These are phyloP conservation scores for Kingdonia uniflora DNA, from an alignment of 164 flowering plant species.

Conservation along the genomic window DNA sequence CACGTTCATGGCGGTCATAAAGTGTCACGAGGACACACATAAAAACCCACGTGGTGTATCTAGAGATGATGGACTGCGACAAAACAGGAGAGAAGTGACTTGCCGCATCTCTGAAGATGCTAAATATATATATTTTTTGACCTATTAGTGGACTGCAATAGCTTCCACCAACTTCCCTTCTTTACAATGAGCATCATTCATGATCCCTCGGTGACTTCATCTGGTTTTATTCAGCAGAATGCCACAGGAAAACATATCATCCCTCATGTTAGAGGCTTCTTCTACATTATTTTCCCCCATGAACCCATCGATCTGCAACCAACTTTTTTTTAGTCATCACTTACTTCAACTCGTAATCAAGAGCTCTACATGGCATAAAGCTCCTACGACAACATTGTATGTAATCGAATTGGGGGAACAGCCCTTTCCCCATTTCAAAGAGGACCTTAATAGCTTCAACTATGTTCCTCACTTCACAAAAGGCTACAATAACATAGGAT, in stretches of 20 bases:
- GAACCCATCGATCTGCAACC: slow-evolving; percentile 50
- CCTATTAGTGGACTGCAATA: no score
- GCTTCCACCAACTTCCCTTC: slow-evolving; percentile 27
- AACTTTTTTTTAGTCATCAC: slow-evolving; percentile 42
- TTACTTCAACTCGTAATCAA: slow-evolving; percentile 37
- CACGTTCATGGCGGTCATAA: no score
- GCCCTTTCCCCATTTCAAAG: slow-evolving; percentile 61
- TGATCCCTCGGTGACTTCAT: slow-evolving; percentile 20
- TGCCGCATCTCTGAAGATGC: no score
- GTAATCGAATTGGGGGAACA: slow-evolving; percentile 40
- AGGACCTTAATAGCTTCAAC: slow-evolving; percentile 35
- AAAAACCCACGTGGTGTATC: no score
- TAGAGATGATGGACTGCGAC: no score
- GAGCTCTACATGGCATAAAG: slow-evolving; percentile 44
- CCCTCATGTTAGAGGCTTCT: slow-evolving; percentile 30
- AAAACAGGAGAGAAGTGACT: no score
- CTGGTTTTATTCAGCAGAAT: slow-evolving; percentile 12
- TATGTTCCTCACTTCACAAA: slow-evolving; percentile 42
- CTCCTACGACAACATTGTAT: slow-evolving; percentile 45
- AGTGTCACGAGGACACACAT: no score
- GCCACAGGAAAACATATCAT: slow-evolving; percentile 36
- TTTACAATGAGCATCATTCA: slow-evolving; percentile 22
- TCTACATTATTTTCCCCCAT: slow-evolving; percentile 38
- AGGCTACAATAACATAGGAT: slow-evolving; percentile 41
- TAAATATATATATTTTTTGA: no score